Evolutionary conservation across 805 yeast species (phyloP).

Genomic region (Kregervanrija pseudodelftensis): DNA sequence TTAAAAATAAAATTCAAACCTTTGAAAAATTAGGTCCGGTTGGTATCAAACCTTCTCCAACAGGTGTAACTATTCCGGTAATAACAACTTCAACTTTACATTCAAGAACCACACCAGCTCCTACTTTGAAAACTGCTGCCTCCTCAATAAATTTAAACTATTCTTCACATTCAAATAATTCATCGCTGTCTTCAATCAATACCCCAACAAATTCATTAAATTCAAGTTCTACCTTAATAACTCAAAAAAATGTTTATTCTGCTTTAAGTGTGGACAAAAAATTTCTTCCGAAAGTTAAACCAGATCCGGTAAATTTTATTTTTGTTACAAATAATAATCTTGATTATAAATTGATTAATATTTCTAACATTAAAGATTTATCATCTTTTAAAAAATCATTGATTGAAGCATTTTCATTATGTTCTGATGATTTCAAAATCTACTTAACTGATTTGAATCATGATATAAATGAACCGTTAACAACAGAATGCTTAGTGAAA

Average conservation of each 20-base stretch:
- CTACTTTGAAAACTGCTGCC: not conserved
- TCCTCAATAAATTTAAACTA: no score
- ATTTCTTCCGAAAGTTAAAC: conserved; percentile 29
- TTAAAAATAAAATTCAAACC: conserved; percentile 1
- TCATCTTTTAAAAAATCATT: conserved; percentile 34
- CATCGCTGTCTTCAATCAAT: no score
- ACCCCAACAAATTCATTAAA: no score
- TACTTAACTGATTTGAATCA: conserved; percentile 60
- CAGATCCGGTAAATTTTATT: conserved; percentile 32
- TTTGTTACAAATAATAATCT: conserved; percentile 60
- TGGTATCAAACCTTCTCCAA: conserved; percentile 28
- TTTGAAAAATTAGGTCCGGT: conserved; percentile 30
- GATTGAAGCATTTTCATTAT: conserved; percentile 14
- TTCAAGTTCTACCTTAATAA: no score
- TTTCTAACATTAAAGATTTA: conserved; percentile 23
- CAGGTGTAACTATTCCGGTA: conserved; percentile 29
- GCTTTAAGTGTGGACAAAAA: conserved; percentile 23
- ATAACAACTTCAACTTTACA: conserved; percentile 23
- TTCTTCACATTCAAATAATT: no score
- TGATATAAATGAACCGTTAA: conserved; percentile 48
- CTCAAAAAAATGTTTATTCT: no score
- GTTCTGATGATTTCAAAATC: conserved; percentile 30
- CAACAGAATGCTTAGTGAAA: no score
- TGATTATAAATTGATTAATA: conserved; percentile 44
- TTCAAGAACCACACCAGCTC: conserved; percentile 2